phyloP scores from a whole-genome alignment of 371 early-diverging fungal species.

The Syncephalastrum monosporum region DNA sequence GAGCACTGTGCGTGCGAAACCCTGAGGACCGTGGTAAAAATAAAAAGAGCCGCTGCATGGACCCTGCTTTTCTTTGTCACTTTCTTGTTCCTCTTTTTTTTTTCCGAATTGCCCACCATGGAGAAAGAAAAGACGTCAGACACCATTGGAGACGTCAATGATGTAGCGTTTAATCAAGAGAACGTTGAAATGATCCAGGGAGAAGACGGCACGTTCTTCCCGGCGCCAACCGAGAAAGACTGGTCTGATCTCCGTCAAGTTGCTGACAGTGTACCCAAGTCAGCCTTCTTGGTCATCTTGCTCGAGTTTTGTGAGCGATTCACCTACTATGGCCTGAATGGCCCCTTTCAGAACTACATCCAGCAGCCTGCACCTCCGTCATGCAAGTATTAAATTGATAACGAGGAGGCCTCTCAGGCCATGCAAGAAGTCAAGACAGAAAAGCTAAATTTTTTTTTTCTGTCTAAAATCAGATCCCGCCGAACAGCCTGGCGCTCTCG shows the following conservation, averaged over 20 bases:
- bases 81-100: no score
- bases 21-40: no score
- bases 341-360: constrained; percentile 64
- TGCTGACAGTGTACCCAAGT: constrained; percentile 49
- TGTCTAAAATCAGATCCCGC: constrained; percentile 32
- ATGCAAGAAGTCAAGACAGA: background rate
- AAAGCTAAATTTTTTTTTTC: constrained; percentile 1
- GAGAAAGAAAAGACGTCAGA: constrained; percentile 2
- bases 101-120: no score
- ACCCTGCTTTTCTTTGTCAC: no score
- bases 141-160: background rate
- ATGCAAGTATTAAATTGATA: constrained; percentile 22
- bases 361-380: constrained; percentile 44
- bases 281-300: constrained; percentile 62
- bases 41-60: no score
- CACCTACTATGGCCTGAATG: constrained; percentile 68
- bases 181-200: constrained; percentile 2
- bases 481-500: constrained; percentile 46
- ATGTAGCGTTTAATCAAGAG: background rate
- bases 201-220: constrained; percentile 10
- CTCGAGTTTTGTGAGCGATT: constrained; percentile 81
- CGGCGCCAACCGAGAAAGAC: constrained; percentile 52
- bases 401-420: no score
- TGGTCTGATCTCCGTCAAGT: constrained; percentile 46
- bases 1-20: no score